Evolutionary conservation across 352 stramenopile genomes (phyloP), one percentile per base, ranked within the genome.

Genomic region (Globisporangium mamillatum): DNA sequence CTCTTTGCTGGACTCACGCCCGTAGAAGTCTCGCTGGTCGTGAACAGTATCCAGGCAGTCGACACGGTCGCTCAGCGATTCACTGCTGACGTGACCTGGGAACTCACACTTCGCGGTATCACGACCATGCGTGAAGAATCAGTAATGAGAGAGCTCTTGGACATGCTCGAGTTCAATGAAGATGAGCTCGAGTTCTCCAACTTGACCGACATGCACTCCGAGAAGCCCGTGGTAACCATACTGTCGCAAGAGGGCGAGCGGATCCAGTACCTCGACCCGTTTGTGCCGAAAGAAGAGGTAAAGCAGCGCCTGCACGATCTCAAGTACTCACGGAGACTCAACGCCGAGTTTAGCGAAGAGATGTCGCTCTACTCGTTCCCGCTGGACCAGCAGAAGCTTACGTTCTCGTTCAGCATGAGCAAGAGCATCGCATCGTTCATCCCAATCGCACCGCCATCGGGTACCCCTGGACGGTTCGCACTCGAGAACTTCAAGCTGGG

Each of bases 361-460:
- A 80, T 82, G 74, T 50, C 66, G 29, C 64, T 80, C 22, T 70
- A 80, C 48, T 69, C 34, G 22, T 82, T 82, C 58, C 76, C 76
- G 8, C 77, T 80, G 22, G 75, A 82, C 64, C 73, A 76, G 63
- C 76, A 82, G 61, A 78, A 77, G 67, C 69, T 82, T 55, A 75
- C 67, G 38, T 78, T 80, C 58, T 38, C 67, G 34, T 78, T 80
- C 41, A 64, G 72, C 16, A 60, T 76, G 29, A 25, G 48, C n/a
- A 50, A 72, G 61, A 68, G 70, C 25, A 50, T 77, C 27, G 41
- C 20, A 24, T 34, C 70, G 8, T 60, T 25, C 1, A 48, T 81
- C 10, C 32, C 20, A 3, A 57, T 81, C 4, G 62, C 64, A 0
- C 71, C 74, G 32, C 22, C 38, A 3, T 41, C 68, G 1, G 61